A percentile compares a stretch with the other conserved stretches of the same genome.
These are phyloP conservation scores for Vanderwaltozyma yarrowii DNA, from an alignment of 805 yeast species.

Conservation along the genomic window DNA sequence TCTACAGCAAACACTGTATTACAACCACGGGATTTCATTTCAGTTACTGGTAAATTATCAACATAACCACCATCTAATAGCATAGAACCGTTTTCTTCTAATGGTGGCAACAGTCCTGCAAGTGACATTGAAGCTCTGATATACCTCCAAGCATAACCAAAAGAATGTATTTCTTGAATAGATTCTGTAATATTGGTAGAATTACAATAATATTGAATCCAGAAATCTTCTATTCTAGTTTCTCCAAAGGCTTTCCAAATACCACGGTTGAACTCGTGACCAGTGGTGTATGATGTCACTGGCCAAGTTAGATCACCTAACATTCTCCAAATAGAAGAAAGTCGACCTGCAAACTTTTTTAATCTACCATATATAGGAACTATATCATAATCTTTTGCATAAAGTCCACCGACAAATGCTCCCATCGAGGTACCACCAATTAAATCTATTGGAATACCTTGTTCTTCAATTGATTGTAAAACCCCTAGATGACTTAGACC, in stretches of 20 bases:
- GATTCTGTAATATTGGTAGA: constrained; percentile 94
- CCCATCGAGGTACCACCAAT: constrained; percentile 97
- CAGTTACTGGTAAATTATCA: constrained; percentile 84
- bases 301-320: constrained; percentile 84
- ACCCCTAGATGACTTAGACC: constrained; percentile 91
- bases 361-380: constrained; percentile 88
- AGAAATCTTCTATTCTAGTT: constrained; percentile 86
- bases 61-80: constrained; percentile 92
- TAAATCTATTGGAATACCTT: constrained; percentile 87
- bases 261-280: constrained; percentile 94
- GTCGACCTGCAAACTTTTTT: constrained; percentile 73
- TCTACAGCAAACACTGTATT: constrained; percentile 83
- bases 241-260: constrained; percentile 96
- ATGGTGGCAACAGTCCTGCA: constrained; percentile 81
- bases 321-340: constrained; percentile 80
- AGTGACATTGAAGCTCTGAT: constrained; percentile 94
- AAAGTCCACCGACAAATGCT: constrained; percentile 88
- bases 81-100: constrained; percentile 87
- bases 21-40: constrained; percentile 87
- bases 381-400: constrained; percentile 83
- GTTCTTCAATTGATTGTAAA: constrained; percentile 79
- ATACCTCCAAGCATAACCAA: constrained; percentile 93
- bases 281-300: constrained; percentile 88
- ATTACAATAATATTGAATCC: constrained; percentile 83
- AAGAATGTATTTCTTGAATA: constrained; percentile 85